phyloP scores from a whole-genome alignment of 441 rosid species.

The Capsella rubella region DNA sequence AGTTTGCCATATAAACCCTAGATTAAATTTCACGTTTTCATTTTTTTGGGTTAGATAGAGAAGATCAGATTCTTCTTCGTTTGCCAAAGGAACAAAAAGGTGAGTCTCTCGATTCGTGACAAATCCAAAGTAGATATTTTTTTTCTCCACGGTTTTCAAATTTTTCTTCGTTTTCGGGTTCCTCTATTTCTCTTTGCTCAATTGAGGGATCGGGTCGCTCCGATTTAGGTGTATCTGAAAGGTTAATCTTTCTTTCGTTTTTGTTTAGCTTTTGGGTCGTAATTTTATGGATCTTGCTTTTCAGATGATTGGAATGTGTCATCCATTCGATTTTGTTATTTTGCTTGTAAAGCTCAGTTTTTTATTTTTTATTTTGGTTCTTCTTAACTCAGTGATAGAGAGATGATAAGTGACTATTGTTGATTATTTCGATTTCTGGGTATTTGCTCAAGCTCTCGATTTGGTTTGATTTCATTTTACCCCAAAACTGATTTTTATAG shows the following conservation, averaged over 20 bases:
- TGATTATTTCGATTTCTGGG: constrained; percentile 21
- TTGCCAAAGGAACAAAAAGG: constrained; percentile 34
- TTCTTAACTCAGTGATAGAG: constrained; percentile 33
- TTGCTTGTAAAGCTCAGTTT: constrained; percentile 33
- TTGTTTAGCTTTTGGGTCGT: constrained; percentile 18
- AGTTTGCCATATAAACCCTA: constrained; percentile 45
- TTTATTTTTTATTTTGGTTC: background rate
- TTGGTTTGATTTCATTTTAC: constrained; percentile 20
- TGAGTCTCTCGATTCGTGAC: constrained; percentile 33
- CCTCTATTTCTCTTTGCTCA: constrained; percentile 26
- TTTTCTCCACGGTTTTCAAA: background rate
- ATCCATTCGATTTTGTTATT: constrained; percentile 6
- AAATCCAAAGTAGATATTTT: background rate
- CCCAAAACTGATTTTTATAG: background rate
- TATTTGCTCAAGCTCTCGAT: constrained; percentile 27
- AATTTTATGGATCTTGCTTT: constrained; percentile 43
- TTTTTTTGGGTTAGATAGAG: constrained; percentile 38
- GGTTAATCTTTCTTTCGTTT: constrained; percentile 20
- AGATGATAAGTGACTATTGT: constrained; percentile 13
- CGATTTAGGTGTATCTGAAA: constrained; percentile 33
- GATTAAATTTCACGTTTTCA: constrained; percentile 45
- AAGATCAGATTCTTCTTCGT: constrained; percentile 47
- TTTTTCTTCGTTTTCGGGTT: background rate
- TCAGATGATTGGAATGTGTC: constrained; percentile 20
- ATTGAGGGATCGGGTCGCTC: constrained; percentile 41